Base-by-base conservation (phyloP, 2,329 filamentous ascomycete genomes). In the Diaporthe sp. region DNA sequence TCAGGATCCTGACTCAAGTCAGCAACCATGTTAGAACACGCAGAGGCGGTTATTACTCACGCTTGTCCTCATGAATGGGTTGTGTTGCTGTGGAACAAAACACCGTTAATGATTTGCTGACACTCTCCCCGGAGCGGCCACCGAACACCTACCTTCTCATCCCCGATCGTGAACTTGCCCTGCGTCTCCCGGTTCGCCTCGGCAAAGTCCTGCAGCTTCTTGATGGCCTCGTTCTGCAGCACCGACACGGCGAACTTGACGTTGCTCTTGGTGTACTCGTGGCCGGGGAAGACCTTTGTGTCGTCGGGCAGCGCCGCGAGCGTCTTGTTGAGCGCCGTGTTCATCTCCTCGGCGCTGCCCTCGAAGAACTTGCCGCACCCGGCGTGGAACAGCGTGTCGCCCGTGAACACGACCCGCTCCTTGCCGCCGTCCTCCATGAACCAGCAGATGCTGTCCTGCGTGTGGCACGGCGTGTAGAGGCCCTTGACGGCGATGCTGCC, bases 231-330 rank as follows among this genome's bases (percentile, higher is more conserved):
- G 55, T 90, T 93, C 79, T 94, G 91, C 72, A 93, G 86, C 22
- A 98, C 93, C 2, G 92, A 93, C 74, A 93, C 85, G 63, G 91
- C 92, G 81, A 99, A 99, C 82, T 95, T 95, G 80, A 97, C 95
- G 81, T 99, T 99, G 69, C 93, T 90, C 84, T 97, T 98, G n/a
- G 97, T 99, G 85, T 99, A 99, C 83, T 98, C 97, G 80, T 99
- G 97, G 5, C 97, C 97, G 25, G 96, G 96, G 81, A 94, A 99
- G 77, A 99, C 94, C 77, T 93, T 93, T 1, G 97, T 98, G 79
- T 98, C 95, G 78, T 97, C 93, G 0, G 97, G 96, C 72, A 99
- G 85, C 8, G 90, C 85, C 3, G 91, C 94, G 58, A 99, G 89
- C 0, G 92, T 94, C 84, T 94, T 91, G 83, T 99, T 99, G 79